These are phyloP conservation scores for Paradendryphiella salina DNA, from an alignment of 2,329 filamentous ascomycete species.

Conservation along the genomic window DNA sequence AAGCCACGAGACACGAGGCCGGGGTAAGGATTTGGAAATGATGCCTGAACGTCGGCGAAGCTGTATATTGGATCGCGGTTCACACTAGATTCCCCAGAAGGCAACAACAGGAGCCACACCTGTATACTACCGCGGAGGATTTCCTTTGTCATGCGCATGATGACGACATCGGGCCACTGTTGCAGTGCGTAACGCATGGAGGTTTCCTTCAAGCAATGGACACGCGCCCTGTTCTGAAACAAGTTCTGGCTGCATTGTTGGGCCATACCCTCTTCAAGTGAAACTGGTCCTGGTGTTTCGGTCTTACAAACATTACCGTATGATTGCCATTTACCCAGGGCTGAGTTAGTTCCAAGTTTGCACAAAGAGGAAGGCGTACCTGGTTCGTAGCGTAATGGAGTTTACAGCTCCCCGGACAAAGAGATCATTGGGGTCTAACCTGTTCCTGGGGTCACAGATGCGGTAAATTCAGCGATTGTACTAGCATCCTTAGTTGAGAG, in stretches of 20 bases:
- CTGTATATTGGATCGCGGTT: constrained; percentile 1
- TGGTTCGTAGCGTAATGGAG: constrained; percentile 2
- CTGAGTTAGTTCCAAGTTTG: neutral
- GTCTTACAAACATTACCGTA: constrained; percentile 9
- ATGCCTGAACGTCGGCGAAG: constrained; percentile 12
- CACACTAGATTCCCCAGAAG: constrained; percentile 6
- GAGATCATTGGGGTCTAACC: constrained; percentile 5
- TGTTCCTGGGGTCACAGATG: constrained; percentile 4
- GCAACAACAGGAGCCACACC: constrained; percentile 2
- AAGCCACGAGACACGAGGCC: neutral
- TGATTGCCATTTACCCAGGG: neutral
- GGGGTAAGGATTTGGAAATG: constrained; percentile 7
- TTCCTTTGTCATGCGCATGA: neutral
- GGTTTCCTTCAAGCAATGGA: neutral
- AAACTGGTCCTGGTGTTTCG: constrained; percentile 5
- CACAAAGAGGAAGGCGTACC: constrained; percentile 2
- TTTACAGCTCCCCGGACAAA: constrained; percentile 4
- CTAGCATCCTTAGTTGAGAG: constrained; percentile 6
- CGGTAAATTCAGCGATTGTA: constrained; percentile 11
- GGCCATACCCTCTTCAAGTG: neutral
- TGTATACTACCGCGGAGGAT: neutral
- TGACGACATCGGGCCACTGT: neutral
- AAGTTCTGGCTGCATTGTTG: neutral
- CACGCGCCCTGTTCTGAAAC: neutral
- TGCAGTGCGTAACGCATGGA: neutral